Base-by-base conservation (phyloP, 1,139 yeast species). In the Debaryomyces sp. region DNA sequence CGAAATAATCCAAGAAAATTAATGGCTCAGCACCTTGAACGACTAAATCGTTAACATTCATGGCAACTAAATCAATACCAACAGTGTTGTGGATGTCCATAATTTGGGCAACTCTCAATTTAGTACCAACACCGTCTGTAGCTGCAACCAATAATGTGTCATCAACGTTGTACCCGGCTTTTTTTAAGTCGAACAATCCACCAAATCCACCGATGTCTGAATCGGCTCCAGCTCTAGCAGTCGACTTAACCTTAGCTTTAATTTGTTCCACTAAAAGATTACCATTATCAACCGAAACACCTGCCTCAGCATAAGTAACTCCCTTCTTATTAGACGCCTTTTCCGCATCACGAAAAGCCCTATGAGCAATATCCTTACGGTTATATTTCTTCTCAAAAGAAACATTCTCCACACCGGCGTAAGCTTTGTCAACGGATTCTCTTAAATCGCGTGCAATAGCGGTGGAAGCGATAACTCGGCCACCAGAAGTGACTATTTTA, bases 1-100 rank as follows among this genome's bases (percentile, higher is more conserved):
- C 99, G 71, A 88, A 95, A 74, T 95, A 95, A 71, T 95, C 99
- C 59, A 95, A 79, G 76, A 95, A 95, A 66, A 95, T 81, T 56
- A 95, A 78, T 49, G 99, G 98, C 70, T 95, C 99, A 39, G 99
- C 99, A 64, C 99, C 99, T 76, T 95, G 99, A 29, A 94, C 99
- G 50, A 95, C 91, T 63, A 95, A 80, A 70, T 95, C 99, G 64
- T 94, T 94, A 45, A 94, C 99, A 66, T 91, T 95, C 99, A 95
- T 95, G 51, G 98, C 99, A 43, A 95, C 99, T 56, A 95, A 82
- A 71, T 95, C 99, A 61, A 95, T 91, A 65, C 99, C 99, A 41
- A 95, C 99, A 24, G 99, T 92, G 67, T 90, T 84, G 66, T 95
- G 98, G 50, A 88, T 89, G 58, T 86, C 75, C 75, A 94, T 80